Evolutionary conservation across 805 yeast genomes (phyloP).

Genomic region (Sugiyamaella americana): DNA sequence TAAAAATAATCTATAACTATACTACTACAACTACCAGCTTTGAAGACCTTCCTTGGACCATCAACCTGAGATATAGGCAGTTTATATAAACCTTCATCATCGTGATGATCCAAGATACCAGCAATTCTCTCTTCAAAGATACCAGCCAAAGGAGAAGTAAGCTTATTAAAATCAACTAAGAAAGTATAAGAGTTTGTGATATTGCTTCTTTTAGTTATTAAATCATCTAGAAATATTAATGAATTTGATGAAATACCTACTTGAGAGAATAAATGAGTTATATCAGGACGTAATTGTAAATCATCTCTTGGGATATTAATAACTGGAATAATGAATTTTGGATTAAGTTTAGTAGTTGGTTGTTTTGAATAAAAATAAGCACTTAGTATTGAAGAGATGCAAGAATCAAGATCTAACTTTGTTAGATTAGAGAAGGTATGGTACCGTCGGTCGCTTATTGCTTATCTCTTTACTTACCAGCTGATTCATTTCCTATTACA

Average conservation of each 20-base stretch:
- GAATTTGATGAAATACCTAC: constrained; percentile 43
- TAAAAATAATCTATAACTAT: constrained; percentile 59
- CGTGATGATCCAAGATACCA: constrained; percentile 84
- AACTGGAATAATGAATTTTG: constrained; percentile 52
- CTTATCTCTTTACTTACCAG: constrained; percentile 36
- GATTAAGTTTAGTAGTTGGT: constrained; percentile 8
- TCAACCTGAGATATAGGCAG: constrained; percentile 33
- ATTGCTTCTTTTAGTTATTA: constrained; percentile 29
- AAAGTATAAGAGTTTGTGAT: constrained; percentile 40
- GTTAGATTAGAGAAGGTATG: too few species aligned
- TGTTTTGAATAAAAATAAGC: constrained; percentile 47
- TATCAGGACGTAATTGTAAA: constrained; percentile 63
- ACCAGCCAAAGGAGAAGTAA: constrained; percentile 44
- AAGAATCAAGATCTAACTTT: constrained; percentile 65
- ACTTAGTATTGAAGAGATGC: constrained; percentile 65
- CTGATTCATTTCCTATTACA: constrained; percentile 80
- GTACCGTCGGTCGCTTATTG: too few species aligned
- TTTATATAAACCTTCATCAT: constrained; percentile 49
- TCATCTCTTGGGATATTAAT: constrained; percentile 68
- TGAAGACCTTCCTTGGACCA: constrained; percentile 54
- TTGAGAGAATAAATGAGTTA: constrained; percentile 45
- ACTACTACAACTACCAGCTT: constrained; percentile 74
- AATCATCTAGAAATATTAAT: constrained; percentile 65
- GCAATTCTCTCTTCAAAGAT: constrained; percentile 42
- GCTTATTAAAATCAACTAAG: constrained; percentile 77